Conservation (phyloP, 805 yeast species). For the Yarrowia hollandica region DNA sequence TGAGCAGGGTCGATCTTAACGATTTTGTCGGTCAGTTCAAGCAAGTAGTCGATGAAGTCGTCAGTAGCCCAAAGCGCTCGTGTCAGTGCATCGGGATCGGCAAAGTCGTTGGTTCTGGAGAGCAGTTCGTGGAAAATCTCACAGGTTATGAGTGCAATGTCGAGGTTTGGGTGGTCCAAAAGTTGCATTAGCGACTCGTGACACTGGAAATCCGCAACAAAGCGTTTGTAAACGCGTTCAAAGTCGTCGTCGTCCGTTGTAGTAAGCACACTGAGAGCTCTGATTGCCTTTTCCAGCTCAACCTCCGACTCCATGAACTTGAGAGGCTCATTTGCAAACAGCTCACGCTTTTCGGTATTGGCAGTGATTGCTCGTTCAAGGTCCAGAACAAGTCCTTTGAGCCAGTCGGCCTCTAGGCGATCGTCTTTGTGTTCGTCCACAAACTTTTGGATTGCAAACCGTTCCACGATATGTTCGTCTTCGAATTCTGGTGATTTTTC, state of each 20-base stretch:
- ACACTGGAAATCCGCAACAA: not conserved
- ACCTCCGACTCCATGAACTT: constrained; percentile 37
- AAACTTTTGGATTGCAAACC: not conserved
- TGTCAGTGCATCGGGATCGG: not conserved
- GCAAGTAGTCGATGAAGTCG: not conserved
- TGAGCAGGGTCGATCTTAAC: not conserved
- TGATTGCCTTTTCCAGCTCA: constrained; percentile 32
- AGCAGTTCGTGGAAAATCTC: constrained; percentile 15
- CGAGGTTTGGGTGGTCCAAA: constrained; percentile 19
- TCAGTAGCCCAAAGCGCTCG: not conserved
- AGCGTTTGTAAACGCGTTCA: not conserved
- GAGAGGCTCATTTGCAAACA: constrained; percentile 34
- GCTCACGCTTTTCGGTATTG: constrained; percentile 33
- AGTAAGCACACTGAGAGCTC: constrained; percentile 29
- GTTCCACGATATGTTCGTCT: not conserved
- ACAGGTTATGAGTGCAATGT: constrained; percentile 10
- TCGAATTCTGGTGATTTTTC: not conserved
- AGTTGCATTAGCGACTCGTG: constrained; percentile 9
- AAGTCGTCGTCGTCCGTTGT: not conserved
- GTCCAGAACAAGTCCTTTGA: constrained; percentile 27
- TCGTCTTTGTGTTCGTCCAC: constrained; percentile 12
- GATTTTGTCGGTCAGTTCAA: constrained; percentile 14
- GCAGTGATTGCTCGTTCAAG: constrained; percentile 39
- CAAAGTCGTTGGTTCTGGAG: not conserved
- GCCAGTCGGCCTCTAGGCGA: not conserved